Evolutionary conservation across 176 grass and related monocot species (phyloP).

Genomic region (Panicum miliaceum): DNA sequence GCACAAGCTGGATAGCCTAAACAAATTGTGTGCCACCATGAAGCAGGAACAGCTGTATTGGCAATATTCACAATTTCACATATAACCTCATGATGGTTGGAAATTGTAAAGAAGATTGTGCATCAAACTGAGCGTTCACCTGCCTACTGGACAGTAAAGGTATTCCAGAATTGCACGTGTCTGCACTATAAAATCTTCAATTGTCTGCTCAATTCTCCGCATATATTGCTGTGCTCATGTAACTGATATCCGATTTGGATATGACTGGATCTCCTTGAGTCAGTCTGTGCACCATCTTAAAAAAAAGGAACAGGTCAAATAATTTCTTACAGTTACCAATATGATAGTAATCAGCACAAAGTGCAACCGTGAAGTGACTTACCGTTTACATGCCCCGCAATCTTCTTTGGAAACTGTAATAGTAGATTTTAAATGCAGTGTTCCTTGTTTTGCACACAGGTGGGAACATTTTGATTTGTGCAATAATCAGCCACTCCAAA

Average conservation of each 20-base stretch:
- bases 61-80: slow-evolving; percentile 32
- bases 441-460: slow-evolving; percentile 15
- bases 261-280: not conserved
- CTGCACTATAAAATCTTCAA: not conserved
- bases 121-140: not conserved
- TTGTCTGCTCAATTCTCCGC: not conserved
- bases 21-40: slow-evolving; percentile 47
- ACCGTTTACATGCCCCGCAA: not conserved
- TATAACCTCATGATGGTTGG: slow-evolving; percentile 20
- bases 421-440: slow-evolving; percentile 12
- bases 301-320: not conserved
- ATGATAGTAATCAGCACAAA: not conserved
- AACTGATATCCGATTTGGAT: not conserved
- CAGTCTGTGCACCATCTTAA: not conserved
- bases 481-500: slow-evolving; percentile 12
- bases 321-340: not conserved
- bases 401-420: slow-evolving; percentile 7
- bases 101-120: slow-evolving; percentile 21
- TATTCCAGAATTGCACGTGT: slow-evolving; percentile 9
- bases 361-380: slow-evolving; percentile 9
- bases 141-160: not conserved
- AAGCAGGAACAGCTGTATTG: slow-evolving; percentile 42
- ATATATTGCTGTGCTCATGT: not conserved
- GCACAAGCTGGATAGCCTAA: slow-evolving; percentile 39
- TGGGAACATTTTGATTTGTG: not conserved